Evolutionary conservation across 352 stramenopile genomes (phyloP).

Genomic region (Globisporangium sylvaticum): DNA sequence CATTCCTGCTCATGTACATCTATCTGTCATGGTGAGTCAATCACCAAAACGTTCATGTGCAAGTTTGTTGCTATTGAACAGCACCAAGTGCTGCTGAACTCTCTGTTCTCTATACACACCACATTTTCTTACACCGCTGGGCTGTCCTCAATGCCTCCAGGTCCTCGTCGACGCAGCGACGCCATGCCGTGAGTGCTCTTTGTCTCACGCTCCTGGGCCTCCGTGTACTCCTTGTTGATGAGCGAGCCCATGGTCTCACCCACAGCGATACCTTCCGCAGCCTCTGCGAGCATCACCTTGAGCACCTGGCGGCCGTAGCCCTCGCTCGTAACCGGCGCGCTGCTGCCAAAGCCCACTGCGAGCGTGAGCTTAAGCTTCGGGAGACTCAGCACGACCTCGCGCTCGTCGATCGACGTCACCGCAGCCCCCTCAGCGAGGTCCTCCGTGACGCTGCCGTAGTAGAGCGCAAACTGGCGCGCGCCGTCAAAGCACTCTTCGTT

Average conservation of each 20-base stretch:
- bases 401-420: constrained; percentile 76
- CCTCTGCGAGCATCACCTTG: constrained; percentile 64
- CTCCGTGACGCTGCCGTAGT: constrained; percentile 82
- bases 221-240: constrained; percentile 66
- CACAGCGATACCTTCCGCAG: constrained; percentile 41
- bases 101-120: not conserved
- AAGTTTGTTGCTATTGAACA: not conserved
- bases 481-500: constrained; percentile 79
- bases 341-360: constrained; percentile 77
- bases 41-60: not conserved
- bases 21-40: not conserved
- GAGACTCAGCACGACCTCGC: constrained; percentile 67
- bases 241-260: constrained; percentile 78
- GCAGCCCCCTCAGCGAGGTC: constrained; percentile 59
- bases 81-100: not conserved
- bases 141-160: not conserved
- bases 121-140: not conserved
- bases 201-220: constrained; percentile 29
- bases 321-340: constrained; percentile 64
- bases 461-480: constrained; percentile 64
- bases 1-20: not conserved
- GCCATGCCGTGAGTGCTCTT: constrained; percentile 19
- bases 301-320: constrained; percentile 70
- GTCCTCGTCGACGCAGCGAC: constrained; percentile 43
- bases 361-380: constrained; percentile 85